These are phyloP conservation scores for Colletotrichum endophyticum DNA, from an alignment of 2,329 filamentous ascomycete genomes.

Conservation along the genomic window DNA sequence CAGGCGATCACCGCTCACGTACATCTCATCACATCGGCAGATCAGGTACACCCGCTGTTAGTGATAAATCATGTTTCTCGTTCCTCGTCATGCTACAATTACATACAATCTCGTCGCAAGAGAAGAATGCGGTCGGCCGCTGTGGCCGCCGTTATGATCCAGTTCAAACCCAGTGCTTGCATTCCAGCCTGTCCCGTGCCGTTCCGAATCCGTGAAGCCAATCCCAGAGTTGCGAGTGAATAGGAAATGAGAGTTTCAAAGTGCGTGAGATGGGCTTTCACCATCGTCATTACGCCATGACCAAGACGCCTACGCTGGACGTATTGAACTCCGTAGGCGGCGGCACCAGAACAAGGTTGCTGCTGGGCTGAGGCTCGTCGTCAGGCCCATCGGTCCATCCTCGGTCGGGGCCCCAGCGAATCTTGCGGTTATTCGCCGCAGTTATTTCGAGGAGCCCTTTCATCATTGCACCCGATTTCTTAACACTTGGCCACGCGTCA, in stretches of 20 bases:
- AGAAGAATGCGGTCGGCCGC: background rate
- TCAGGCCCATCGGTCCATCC: conserved; percentile 66
- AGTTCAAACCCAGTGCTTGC: background rate
- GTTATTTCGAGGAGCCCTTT: conserved; percentile 60
- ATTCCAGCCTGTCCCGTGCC: background rate
- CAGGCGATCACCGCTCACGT: background rate
- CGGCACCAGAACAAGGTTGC: conserved; percentile 3
- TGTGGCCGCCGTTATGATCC: background rate
- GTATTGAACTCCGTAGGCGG: background rate
- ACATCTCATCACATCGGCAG: background rate
- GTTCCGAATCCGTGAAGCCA: background rate
- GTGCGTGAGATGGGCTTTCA: background rate
- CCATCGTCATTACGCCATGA: conserved; percentile 9
- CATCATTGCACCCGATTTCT: conserved; percentile 70
- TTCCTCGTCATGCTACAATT: conserved; percentile 17
- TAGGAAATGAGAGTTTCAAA: background rate
- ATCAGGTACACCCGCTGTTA: background rate
- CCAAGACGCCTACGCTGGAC: conserved; percentile 14
- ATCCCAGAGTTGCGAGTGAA: background rate
- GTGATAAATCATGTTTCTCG: background rate
- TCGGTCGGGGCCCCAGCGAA: conserved; percentile 72
- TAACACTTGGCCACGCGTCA: conserved; percentile 71
- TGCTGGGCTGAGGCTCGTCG: conserved; percentile 30
- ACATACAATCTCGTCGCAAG: conserved; percentile 14
- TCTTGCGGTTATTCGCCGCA: conserved; percentile 49